A percentile compares a stretch with the other conserved stretches of the same genome.
Evolutionary conservation across 805 yeast genomes (phyloP).

Genomic region (Starmerella tilneyi): DNA sequence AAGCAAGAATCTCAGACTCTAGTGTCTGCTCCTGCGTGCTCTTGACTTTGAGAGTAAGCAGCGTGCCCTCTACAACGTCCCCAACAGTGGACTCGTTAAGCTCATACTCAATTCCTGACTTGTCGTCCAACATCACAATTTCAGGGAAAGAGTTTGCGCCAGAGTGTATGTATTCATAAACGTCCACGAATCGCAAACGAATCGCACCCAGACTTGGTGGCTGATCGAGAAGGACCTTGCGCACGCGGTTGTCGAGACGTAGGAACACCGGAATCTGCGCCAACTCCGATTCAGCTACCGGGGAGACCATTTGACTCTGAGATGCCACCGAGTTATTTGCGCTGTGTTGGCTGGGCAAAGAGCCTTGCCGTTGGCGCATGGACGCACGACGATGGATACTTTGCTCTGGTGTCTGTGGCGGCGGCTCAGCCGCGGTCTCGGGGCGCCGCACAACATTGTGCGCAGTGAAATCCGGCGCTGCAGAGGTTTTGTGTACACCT

Average conservation of each 20-base stretch:
- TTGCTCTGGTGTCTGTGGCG: constrained; percentile 9
- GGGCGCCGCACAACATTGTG: constrained; percentile 14
- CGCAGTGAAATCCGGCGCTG: constrained; percentile 23
- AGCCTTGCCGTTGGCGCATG: constrained; percentile 2
- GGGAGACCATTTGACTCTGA: neutral
- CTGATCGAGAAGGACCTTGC: constrained; percentile 20
- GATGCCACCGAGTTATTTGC: neutral
- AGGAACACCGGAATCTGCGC: constrained; percentile 26
- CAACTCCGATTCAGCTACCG: neutral
- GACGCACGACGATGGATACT: constrained; percentile 35
- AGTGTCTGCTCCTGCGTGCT: constrained; percentile 31
- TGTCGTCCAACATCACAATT: constrained; percentile 57
- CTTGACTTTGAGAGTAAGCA: constrained; percentile 48
- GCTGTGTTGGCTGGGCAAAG: neutral
- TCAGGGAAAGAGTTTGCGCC: constrained; percentile 58
- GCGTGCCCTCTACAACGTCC: constrained; percentile 50
- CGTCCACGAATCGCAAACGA: constrained; percentile 70
- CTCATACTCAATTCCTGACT: constrained; percentile 58
- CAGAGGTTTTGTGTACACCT: constrained; percentile 18
- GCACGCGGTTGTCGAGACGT: constrained; percentile 28
- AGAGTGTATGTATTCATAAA: constrained; percentile 74
- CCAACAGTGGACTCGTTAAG: constrained; percentile 56
- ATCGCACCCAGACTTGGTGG: constrained; percentile 25
- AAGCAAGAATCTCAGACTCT: constrained; percentile 23
- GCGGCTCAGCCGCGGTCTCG: neutral